Conservation (phyloP, 2,329 filamentous ascomycete genomes). For the Rhynchosporium agropyri region DNA sequence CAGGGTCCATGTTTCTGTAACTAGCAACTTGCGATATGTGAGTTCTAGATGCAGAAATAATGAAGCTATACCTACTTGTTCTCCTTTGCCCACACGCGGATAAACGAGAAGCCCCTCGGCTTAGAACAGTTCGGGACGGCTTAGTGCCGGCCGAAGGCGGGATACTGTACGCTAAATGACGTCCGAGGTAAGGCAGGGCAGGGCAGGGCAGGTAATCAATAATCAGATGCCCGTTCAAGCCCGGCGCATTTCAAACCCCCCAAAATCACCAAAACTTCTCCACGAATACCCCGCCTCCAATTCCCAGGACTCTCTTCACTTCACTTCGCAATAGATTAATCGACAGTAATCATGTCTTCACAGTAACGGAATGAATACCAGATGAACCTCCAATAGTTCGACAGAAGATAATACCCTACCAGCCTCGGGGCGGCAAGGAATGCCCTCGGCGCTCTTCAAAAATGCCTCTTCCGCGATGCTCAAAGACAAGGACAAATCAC, state of each 20-base stretch:
- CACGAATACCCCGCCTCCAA: slow-evolving; percentile 11
- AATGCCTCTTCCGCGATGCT: slow-evolving; percentile 58
- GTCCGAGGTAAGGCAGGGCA: slow-evolving; percentile 1
- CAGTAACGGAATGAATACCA: slow-evolving; percentile 22
- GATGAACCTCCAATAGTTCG: slow-evolving; percentile 17
- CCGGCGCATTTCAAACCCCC: slow-evolving; percentile 18
- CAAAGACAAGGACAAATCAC: slow-evolving; percentile 45
- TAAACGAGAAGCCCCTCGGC: slow-evolving; percentile 8
- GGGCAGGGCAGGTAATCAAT: not conserved
- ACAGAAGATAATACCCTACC: slow-evolving; percentile 18
- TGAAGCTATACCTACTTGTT: slow-evolving; percentile 3
- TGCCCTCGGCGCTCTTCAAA: slow-evolving; percentile 58
- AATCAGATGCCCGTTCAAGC: not conserved
- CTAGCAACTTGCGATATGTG: too few species aligned
- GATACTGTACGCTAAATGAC: slow-evolving; percentile 25
- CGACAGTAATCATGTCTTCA: not conserved
- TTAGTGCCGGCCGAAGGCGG: slow-evolving; percentile 9
- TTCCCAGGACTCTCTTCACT: not conserved
- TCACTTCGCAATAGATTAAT: not conserved
- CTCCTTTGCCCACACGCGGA: slow-evolving; percentile 2
- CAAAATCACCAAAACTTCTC: not conserved
- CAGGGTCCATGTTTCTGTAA: too few species aligned
- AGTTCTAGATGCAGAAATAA: not conserved
- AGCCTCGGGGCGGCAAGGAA: slow-evolving; percentile 47
- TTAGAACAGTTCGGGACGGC: not conserved